These are phyloP conservation scores for Serendipita sp. DNA, from an alignment of 768 basidiomycete genomes.

Conservation along the genomic window DNA sequence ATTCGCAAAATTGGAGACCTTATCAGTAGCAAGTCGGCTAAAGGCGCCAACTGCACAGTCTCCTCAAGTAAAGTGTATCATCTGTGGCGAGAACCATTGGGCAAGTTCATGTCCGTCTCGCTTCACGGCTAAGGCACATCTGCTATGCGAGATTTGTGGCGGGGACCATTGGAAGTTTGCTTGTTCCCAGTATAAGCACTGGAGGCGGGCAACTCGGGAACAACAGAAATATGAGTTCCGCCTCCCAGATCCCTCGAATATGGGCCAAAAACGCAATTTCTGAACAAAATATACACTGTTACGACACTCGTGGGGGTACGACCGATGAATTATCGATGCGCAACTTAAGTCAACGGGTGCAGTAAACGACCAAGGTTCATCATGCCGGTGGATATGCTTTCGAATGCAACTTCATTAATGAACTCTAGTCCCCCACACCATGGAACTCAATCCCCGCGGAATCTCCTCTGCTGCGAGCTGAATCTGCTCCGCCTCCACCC, in stretches of 20 bases:
- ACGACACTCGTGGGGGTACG: too few species aligned
- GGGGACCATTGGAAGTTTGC: conserved; percentile 5
- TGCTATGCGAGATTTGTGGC: background rate
- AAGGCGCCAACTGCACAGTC: background rate
- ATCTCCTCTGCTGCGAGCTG: conserved; percentile 20
- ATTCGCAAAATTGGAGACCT: background rate
- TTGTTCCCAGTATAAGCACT: background rate
- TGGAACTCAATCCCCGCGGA: conserved; percentile 16
- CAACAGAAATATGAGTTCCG: background rate
- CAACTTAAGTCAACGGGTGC: background rate
- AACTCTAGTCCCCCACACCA: conserved; percentile 9
- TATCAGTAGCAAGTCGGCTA: background rate
- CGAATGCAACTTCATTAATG: background rate
- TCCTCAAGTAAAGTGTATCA: background rate
- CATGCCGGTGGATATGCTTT: background rate
- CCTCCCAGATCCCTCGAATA: too few species aligned
- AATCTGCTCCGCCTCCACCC: conserved; percentile 30
- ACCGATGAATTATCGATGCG: too few species aligned
- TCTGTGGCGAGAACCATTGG: conserved; percentile 1
- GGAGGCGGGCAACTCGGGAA: background rate
- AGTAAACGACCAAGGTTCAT: background rate
- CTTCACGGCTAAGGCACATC: background rate
- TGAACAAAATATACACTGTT: too few species aligned
- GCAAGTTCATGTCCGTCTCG: background rate
- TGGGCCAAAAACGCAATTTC: too few species aligned